Percentiles rank a stretch among this genome's conserved stretches.
phyloP scores from a whole-genome alignment of 2,329 filamentous ascomycete genomes.

The Lecanicillium sp. region DNA sequence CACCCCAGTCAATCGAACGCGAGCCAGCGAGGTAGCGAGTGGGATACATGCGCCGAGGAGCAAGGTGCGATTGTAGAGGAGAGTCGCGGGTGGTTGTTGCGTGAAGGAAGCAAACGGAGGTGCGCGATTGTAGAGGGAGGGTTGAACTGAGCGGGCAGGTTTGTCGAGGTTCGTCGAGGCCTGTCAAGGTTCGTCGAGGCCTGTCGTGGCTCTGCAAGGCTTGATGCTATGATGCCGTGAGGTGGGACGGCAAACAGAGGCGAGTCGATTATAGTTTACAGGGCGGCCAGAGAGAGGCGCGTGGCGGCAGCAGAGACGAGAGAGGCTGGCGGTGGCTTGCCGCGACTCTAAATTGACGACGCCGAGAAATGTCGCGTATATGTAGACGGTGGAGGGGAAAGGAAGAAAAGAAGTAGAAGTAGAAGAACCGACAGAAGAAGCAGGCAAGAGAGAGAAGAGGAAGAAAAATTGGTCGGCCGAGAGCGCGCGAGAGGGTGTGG shows the following conservation, averaged over 20 bases:
- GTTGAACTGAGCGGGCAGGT: neutral
- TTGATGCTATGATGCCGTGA: slow-evolving; percentile 2
- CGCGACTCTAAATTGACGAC: neutral
- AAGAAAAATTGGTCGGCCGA: no score
- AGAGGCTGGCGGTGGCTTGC: no score
- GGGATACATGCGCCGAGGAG: slow-evolving; percentile 14
- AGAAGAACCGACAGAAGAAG: neutral
- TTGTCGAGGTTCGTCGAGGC: neutral
- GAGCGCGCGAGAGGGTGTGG: no score
- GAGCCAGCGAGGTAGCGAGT: slow-evolving; percentile 2
- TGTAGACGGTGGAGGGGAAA: neutral
- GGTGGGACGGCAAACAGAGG: no score
- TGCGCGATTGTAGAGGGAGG: neutral
- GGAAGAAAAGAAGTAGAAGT: neutral
- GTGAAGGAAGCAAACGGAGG: neutral
- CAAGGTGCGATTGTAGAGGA: no score
- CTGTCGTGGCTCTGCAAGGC: neutral
- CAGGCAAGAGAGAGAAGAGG: no score
- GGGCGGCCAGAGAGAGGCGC: no score
- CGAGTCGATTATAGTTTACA: no score
- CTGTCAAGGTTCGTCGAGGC: no score
- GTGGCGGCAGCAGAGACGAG: no score
- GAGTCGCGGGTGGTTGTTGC: no score
- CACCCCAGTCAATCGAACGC: slow-evolving; percentile 15
- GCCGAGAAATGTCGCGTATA: neutral